These are phyloP conservation scores for Acmispon strigosus DNA, from an alignment of 306 rosid genomes.

Conservation along the genomic window DNA sequence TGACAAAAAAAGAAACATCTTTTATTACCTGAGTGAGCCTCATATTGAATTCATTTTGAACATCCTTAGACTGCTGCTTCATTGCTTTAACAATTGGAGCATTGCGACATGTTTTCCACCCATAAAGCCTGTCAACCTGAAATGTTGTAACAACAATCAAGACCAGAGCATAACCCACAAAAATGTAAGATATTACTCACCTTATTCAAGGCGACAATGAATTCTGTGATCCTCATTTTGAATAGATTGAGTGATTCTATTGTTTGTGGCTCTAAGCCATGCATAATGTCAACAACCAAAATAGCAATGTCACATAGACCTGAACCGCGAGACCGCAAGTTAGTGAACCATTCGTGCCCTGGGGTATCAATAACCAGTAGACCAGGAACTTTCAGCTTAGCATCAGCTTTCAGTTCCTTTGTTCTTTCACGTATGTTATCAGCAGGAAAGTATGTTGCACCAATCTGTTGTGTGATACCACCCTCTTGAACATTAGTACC, in stretches of 20 bases:
- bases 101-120: conserved; percentile 74
- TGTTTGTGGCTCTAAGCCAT: conserved; percentile 93
- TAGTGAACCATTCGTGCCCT: conserved; percentile 88
- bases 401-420: conserved; percentile 91
- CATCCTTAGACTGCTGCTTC: conserved; percentile 86
- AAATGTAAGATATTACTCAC: conserved; percentile 25
- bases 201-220: conserved; percentile 90
- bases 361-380: conserved; percentile 94
- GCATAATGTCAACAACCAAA: conserved; percentile 97
- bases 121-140: conserved; percentile 92
- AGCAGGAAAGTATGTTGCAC: conserved; percentile 95
- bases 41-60: conserved; percentile 71
- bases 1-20: neutral
- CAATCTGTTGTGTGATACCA: conserved; percentile 97
- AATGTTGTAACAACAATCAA: conserved; percentile 15
- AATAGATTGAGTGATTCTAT: conserved; percentile 87
- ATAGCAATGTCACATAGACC: conserved; percentile 94
- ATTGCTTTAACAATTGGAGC: conserved; percentile 75
- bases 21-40: conserved; percentile 67
- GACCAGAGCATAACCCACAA: neutral
- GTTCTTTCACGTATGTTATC: conserved; percentile 93
- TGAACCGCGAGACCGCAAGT: conserved; percentile 90
- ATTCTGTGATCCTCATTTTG: conserved; percentile 92
- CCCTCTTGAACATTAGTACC: conserved; percentile 98
- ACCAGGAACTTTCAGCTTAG: conserved; percentile 86